A percentile compares a stretch with the other conserved stretches of the same genome.
Conservation (phyloP, 148 eudicot genomes). For the Nyssa sinensis region DNA sequence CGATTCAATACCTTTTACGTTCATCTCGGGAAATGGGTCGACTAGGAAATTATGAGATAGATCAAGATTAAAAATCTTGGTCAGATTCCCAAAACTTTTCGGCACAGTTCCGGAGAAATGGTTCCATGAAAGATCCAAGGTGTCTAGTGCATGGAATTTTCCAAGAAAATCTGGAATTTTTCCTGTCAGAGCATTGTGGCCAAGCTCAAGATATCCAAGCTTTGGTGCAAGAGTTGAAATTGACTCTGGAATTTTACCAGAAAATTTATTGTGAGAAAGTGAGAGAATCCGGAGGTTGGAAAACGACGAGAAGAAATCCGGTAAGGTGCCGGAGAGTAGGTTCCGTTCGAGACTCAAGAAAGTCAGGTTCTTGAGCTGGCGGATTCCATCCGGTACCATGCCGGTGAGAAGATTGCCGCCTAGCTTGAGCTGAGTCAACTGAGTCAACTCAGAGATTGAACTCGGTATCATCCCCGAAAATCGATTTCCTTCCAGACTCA, state of each 20-base stretch:
- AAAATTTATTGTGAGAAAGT: constrained; percentile 40
- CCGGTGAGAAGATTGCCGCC: constrained; percentile 46
- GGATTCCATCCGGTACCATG: constrained; percentile 29
- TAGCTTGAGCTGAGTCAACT: constrained; percentile 34
- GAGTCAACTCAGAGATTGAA: constrained; percentile 39
- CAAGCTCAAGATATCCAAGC: constrained; percentile 27
- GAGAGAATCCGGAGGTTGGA: constrained; percentile 22
- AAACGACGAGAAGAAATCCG: constrained; percentile 41
- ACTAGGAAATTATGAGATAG: constrained; percentile 38
- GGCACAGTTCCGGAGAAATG: constrained; percentile 45
- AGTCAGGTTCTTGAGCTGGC: constrained; percentile 28
- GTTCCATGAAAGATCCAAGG: constrained; percentile 47
- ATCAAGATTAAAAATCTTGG: constrained; percentile 50
- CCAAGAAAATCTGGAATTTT: constrained; percentile 50
- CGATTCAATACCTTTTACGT: constrained; percentile 44
- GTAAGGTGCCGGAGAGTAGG: constrained; percentile 37
- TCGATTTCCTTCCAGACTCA: constrained; percentile 32
- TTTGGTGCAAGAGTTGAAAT: constrained; percentile 30
- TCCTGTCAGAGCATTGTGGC: constrained; percentile 42
- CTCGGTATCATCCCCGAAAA: constrained; percentile 44
- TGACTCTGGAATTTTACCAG: constrained; percentile 43
- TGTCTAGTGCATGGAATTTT: constrained; percentile 40
- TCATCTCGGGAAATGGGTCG: constrained; percentile 53
- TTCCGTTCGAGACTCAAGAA: constrained; percentile 26
- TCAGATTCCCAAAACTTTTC: constrained; percentile 43